Evolutionary conservation across 192 early-diverging fungal species (phyloP), one percentile per base, ranked within the genome.

Genomic region (Oehlia diaphana): DNA sequence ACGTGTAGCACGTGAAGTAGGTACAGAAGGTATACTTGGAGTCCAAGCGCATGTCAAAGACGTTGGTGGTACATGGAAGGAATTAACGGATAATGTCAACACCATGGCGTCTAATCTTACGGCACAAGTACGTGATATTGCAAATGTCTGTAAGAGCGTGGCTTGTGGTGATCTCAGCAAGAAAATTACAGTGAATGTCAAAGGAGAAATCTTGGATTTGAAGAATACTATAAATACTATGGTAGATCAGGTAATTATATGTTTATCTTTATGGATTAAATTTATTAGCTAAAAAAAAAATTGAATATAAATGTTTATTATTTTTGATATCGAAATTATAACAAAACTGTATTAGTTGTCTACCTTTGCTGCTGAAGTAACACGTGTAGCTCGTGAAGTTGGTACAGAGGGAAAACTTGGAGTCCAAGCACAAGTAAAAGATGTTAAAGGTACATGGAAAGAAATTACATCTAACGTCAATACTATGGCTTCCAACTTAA

Each of bases 391-490:
- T 0, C 82, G 83, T 9, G 92, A 93, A 80, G 93, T 94, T 37
- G 93, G 93, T 12, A 92, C 91, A 0, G 93, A 93, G 71, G 94
- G 94, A 53, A 92, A 91, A 76, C 81, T 95, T 19, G 94, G 94
- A 39, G 94, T 87, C 42, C 90, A 94, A 80, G 94, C 93, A 0
- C 86, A 91, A 31, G 94, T 95, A 0, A 78, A 81, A 4, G 91
- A 89, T 77, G 93, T 93, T 0, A 89, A 89, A 33, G 94, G 94
- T 42, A 89, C 88, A 0, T 95, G 94, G 94, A 91, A 90, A 68
- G 94, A 94, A 47, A 81, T 94, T 9, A 94, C 93, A 1, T 84
- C 86, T 35, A 93, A 92, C 77, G 93, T 92, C 79, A 93, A 93
- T 83, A 90, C 85, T 37, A 93, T 93, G 92, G 92, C 91, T 14